A percentile compares a stretch with the other conserved stretches of the same genome.
Conservation (phyloP, 768 basidiomycete genomes). For the Boletus bicolor region DNA sequence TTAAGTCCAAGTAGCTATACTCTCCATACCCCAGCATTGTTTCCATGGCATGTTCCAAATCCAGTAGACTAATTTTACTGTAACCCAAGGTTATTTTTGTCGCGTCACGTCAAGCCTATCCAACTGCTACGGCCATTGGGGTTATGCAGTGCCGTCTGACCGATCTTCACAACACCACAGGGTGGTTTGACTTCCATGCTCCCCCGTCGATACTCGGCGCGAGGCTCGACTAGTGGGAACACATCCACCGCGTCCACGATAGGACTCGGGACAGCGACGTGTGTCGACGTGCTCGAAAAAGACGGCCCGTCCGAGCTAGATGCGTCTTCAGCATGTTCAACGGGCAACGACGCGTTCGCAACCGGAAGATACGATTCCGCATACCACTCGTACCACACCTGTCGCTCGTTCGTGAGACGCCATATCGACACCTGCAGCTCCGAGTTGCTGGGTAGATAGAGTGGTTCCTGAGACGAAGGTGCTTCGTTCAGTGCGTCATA, state of each 20-base stretch:
- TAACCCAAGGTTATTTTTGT: neutral
- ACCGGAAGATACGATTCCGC: conserved; percentile 88
- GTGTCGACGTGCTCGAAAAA: conserved; percentile 27
- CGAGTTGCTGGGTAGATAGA: conserved; percentile 89
- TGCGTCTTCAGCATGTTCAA: conserved; percentile 18
- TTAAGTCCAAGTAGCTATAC: neutral
- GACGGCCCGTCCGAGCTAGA: conserved; percentile 19
- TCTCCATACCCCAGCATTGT: neutral
- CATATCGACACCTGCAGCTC: conserved; percentile 93
- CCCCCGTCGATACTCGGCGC: conserved; percentile 9
- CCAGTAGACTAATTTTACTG: neutral
- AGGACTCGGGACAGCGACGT: conserved; percentile 55
- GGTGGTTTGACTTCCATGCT: conserved; percentile 20
- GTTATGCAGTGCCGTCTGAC: conserved; percentile 92
- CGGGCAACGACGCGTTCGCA: conserved; percentile 32
- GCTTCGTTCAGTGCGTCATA: neutral
- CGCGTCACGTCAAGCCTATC: conserved; percentile 62
- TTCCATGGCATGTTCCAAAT: neutral
- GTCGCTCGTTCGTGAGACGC: conserved; percentile 84
- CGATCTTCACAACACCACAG: conserved; percentile 75
- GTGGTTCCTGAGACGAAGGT: conserved; percentile 61
- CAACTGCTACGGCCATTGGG: conserved; percentile 87
- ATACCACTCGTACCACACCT: conserved; percentile 99
- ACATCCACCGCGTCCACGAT: conserved; percentile 64
- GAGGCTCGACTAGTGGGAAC: conserved; percentile 22